Evolutionary conservation across 257 asterid species (phyloP), one percentile per base, ranked within the genome.

Genomic region (Scutellaria minor): DNA sequence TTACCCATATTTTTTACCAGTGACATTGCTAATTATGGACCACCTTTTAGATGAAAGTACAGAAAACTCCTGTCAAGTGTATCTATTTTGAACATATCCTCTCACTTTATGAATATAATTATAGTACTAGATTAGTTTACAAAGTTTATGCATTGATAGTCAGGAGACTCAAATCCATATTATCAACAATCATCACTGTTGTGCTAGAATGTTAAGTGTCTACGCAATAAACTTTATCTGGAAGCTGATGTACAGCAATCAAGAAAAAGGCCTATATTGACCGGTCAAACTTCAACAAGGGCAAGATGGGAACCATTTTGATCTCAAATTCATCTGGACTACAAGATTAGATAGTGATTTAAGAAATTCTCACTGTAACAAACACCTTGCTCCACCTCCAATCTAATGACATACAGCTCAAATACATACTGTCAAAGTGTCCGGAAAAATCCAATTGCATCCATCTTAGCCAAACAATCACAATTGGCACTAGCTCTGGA

Each of bases 331-430:
- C 42, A 7, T 14, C 50, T 0, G 39, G 48, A 47, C 40, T 18
- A 59, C 47, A 46, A 64, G 57, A 47, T 66, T 15, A 45, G 71
- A 57, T 52, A 54, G n/a, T n/a, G n/a, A n/a, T n/a, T n/a, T n/a
- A n/a, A n/a, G n/a, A n/a, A n/a, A n/a, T n/a, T n/a, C 47, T 44
- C 75, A 41, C 52, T 2, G 60, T 60, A 24, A 46, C 47, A 35
- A 77, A 41, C 15, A 61, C 20, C 58, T 44, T 48, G 18, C 18
- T 9, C 41, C 45, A 41, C 14, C 22, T 68, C 37, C 5, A 31
- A 20, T 13, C 52, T 18, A 52, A 47, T 1, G 40, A 44, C 13
- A 72, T 44, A 51, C 46, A 52, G 13, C 46, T 73, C 6, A 14
- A 51, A 31, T 2, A 5, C 7, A 70, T 41, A 62, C 56, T 51